Percentiles rank a stretch among this genome's conserved stretches.
Evolutionary conservation across 2,329 filamentous ascomycete genomes (phyloP).

Genomic region (Aureobasidium subglaciale): DNA sequence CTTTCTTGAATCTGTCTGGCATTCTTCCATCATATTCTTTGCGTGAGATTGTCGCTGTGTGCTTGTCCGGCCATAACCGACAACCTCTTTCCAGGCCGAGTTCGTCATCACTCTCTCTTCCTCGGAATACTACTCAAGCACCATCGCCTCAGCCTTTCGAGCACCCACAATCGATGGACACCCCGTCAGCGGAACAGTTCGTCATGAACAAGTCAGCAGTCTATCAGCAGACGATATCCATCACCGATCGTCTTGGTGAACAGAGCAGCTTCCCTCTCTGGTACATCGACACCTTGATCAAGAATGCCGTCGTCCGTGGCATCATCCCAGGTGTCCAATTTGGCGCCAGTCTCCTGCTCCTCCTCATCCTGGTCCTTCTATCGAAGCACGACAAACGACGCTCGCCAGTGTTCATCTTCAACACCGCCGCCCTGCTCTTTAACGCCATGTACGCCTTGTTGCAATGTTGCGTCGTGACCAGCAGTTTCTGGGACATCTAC

Average conservation of each 20-base stretch:
- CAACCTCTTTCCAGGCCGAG: not conserved
- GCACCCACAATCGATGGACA: too few species aligned
- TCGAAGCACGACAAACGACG: slow-evolving; percentile 59
- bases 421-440: slow-evolving; percentile 52
- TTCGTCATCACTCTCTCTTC: not conserved
- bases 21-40: not conserved
- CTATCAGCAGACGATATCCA: slow-evolving; percentile 37
- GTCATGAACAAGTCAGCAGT: not conserved
- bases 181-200: not conserved
- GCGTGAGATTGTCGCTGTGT: not conserved
- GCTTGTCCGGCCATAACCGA: not conserved
- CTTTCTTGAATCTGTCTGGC: not conserved
- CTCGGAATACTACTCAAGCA: not conserved
- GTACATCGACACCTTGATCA: slow-evolving; percentile 39
- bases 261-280: slow-evolving; percentile 39
- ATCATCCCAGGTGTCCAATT: slow-evolving; percentile 55
- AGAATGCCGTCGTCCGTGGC: slow-evolving; percentile 48
- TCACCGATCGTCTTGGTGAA: slow-evolving; percentile 39
- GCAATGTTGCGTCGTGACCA: slow-evolving; percentile 53
- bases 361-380: slow-evolving; percentile 59
- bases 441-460: slow-evolving; percentile 55
- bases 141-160: too few species aligned
- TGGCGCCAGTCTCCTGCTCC: slow-evolving; percentile 58
- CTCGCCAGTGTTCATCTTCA: slow-evolving; percentile 59
- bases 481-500: slow-evolving; percentile 57